These are phyloP conservation scores for Debaryomyces hansenii DNA, from an alignment of 805 yeast species.

Conservation along the genomic window DNA sequence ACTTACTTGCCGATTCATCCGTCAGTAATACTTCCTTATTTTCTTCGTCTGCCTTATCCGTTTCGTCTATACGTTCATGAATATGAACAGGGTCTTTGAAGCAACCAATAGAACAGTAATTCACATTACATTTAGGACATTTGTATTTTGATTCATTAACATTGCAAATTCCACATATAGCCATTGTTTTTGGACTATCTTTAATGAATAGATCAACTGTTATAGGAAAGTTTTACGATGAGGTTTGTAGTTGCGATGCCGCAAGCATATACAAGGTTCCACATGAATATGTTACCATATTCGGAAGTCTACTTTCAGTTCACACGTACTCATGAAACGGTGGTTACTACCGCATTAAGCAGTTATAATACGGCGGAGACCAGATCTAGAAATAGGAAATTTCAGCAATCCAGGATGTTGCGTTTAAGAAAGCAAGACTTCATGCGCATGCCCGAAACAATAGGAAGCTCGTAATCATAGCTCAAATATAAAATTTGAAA, in stretches of 20 bases:
- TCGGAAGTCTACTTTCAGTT: background rate
- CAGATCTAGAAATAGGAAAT: background rate
- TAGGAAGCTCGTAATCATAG: no score
- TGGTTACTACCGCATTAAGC: background rate
- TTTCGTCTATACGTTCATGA: conserved; percentile 17
- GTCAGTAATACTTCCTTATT: background rate
- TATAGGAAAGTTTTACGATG: background rate
- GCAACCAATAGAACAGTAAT: conserved; percentile 61
- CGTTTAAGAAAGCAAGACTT: no score
- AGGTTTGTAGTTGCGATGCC: background rate
- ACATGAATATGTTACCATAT: background rate
- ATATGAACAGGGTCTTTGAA: conserved; percentile 48
- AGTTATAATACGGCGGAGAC: background rate
- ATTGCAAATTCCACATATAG: conserved; percentile 38
- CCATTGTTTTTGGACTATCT: background rate
- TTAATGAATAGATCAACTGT: background rate
- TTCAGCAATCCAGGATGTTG: background rate
- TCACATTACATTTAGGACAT: conserved; percentile 53
- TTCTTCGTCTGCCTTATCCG: background rate
- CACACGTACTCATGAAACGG: background rate
- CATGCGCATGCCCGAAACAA: no score
- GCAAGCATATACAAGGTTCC: background rate
- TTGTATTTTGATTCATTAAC: conserved; percentile 46
- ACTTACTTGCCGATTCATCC: conserved; percentile 8
- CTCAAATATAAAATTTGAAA: no score